Evolutionary conservation across 495 filamentous ascomycete genomes (phyloP).

Genomic region (Aspergillus sclerotioniger): DNA sequence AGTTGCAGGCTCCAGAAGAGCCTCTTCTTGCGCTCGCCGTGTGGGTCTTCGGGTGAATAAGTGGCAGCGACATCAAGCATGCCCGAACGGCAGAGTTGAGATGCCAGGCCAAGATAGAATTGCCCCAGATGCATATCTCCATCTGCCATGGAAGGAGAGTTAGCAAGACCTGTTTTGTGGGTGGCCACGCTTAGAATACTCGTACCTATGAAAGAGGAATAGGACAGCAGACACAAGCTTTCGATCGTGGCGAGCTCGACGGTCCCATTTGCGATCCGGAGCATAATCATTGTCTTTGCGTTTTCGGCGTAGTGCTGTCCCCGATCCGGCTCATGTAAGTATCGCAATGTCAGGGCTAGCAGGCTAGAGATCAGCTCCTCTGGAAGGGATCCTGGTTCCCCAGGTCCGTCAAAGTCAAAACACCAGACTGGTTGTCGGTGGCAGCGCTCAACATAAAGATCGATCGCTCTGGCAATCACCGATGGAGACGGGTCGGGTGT

Average conservation of each 20-base stretch:
- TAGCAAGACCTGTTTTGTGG: not conserved
- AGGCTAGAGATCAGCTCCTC: constrained; percentile 46
- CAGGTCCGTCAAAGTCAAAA: constrained; percentile 43
- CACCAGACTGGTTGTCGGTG: constrained; percentile 51
- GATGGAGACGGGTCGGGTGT: constrained; percentile 26
- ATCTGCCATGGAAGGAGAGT: constrained; percentile 22
- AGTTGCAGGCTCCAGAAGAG: constrained; percentile 47
- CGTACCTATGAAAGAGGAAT: constrained; percentile 42
- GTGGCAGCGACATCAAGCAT: constrained; percentile 40
- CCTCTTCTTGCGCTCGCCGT: constrained; percentile 39
- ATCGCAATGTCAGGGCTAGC: constrained; percentile 41
- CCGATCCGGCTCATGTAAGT: constrained; percentile 38
- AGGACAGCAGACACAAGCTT: constrained; percentile 44
- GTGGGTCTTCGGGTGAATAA: constrained; percentile 29
- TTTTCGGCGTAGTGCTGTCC: constrained; percentile 40
- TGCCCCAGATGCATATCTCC: constrained; percentile 39
- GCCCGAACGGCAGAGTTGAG: constrained; percentile 45
- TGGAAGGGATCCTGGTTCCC: constrained; percentile 31
- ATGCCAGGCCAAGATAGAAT: constrained; percentile 43
- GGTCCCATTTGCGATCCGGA: constrained; percentile 46
- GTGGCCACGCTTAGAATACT: no score
- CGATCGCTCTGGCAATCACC: constrained; percentile 31
- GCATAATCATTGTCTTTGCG: constrained; percentile 44
- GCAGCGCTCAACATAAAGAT: constrained; percentile 46
- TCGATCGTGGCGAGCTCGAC: constrained; percentile 46